These are phyloP conservation scores for Penicillium occitanis DNA, from an alignment of 2,329 filamentous ascomycete genomes.

Conservation along the genomic window DNA sequence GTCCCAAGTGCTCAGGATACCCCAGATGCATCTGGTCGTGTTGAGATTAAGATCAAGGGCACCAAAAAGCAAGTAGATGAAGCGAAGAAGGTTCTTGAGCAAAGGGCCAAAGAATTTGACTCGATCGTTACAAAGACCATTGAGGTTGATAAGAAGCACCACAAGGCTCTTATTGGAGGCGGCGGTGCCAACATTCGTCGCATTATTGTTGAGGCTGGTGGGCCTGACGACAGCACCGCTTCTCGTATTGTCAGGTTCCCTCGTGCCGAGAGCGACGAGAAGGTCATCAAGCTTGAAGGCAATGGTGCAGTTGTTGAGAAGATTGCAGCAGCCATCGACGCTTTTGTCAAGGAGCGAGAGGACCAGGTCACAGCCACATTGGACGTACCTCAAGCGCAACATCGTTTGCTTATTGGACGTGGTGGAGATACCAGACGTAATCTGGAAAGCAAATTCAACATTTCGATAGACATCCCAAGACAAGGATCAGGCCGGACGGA, in stretches of 20 bases:
- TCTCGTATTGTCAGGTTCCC: conserved; percentile 94
- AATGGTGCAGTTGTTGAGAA: conserved; percentile 81
- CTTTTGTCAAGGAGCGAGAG: conserved; percentile 78
- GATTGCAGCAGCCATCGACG: conserved; percentile 77
- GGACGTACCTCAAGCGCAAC: conserved; percentile 86
- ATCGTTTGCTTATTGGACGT: conserved; percentile 85
- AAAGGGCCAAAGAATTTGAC: conserved; percentile 84
- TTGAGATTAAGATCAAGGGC: conserved; percentile 88
- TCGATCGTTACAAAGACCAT: conserved; percentile 82
- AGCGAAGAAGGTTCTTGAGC: conserved; percentile 84
- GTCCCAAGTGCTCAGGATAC: conserved; percentile 78
- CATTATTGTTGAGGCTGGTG: conserved; percentile 84
- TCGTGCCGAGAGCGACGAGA: conserved; percentile 78
- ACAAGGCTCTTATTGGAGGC: conserved; percentile 78
- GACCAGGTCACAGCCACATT: conserved; percentile 75
- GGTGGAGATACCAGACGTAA: conserved; percentile 83
- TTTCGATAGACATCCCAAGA: conserved; percentile 86
- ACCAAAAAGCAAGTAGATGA: conserved; percentile 87
- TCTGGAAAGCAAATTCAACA: conserved; percentile 80
- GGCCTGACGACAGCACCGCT: conserved; percentile 80
- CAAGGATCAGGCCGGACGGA: conserved; percentile 81
- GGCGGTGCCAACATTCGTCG: conserved; percentile 81
- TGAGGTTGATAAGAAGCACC: conserved; percentile 91
- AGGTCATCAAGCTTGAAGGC: conserved; percentile 84
- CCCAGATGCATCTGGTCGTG: conserved; percentile 62